These are phyloP conservation scores for Porpolomopsis calyptriformis DNA, from an alignment of 768 basidiomycete species.

Conservation along the genomic window DNA sequence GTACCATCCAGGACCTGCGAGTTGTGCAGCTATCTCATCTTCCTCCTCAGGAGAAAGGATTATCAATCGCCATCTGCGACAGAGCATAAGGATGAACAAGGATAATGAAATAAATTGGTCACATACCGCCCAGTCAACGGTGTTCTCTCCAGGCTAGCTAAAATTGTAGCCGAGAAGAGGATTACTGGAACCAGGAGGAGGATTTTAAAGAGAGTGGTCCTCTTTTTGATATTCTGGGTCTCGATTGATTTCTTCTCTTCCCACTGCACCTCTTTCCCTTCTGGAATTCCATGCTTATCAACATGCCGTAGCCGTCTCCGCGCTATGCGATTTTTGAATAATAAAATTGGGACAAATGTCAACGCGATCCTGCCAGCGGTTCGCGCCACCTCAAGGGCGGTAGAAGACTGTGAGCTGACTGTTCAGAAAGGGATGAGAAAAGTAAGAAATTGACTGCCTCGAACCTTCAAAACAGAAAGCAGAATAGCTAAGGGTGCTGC, in stretches of 20 bases:
- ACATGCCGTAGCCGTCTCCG: conserved; percentile 40
- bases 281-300: conserved; percentile 38
- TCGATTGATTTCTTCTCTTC: conserved; percentile 37
- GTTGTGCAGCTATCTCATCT: conserved; percentile 72
- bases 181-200: conserved; percentile 51
- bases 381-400: conserved; percentile 59
- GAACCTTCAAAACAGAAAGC: conserved; percentile 58
- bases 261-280: conserved; percentile 31
- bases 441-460: conserved; percentile 5
- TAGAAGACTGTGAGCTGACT: conserved; percentile 46
- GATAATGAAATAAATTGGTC: not conserved
- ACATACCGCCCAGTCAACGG: conserved; percentile 78
- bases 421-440: not conserved
- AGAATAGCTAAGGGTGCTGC: conserved; percentile 42
- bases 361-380: conserved; percentile 62
- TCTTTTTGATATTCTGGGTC: conserved; percentile 31
- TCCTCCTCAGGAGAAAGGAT: conserved; percentile 89
- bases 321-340: conserved; percentile 47
- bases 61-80: conserved; percentile 70
- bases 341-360: conserved; percentile 61
- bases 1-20: conserved; percentile 83
- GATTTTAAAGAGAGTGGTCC: conserved; percentile 40
- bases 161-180: conserved; percentile 56
- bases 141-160: conserved; percentile 66
- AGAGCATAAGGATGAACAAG: conserved; percentile 2